phyloP scores from a whole-genome alignment of 306 rosid species.

The Trifolium pratense region DNA sequence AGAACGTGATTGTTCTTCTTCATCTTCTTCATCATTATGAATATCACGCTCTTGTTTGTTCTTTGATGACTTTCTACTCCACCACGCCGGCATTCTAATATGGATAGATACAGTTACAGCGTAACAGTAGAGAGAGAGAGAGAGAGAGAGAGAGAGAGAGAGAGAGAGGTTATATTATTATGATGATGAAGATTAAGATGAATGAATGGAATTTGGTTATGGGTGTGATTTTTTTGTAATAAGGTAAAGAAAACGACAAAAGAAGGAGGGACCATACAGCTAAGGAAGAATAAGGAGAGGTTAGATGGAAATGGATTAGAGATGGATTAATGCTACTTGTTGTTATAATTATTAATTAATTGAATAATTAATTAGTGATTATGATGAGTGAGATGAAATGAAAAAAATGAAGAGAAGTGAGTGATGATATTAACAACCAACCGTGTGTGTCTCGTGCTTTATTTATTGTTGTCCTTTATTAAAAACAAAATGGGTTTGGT shows the following conservation, averaged over 20 bases:
- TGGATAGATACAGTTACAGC: background rate
- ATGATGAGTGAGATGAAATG: background rate
- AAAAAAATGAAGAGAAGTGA: background rate
- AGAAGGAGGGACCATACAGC: slow-evolving; percentile 40
- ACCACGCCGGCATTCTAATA: slow-evolving; percentile 85
- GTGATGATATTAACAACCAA: background rate
- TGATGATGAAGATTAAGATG: background rate
- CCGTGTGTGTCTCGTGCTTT: background rate
- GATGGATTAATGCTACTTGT: background rate
- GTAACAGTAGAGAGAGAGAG: slow-evolving; percentile 5
- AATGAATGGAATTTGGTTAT: background rate
- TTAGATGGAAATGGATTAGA: slow-evolving; percentile 21
- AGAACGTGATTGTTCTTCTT: slow-evolving; percentile 39
- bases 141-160: slow-evolving; percentile 14
- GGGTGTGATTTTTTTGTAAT: slow-evolving; percentile 21
- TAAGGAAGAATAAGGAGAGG: slow-evolving; percentile 30
- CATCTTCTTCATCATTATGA: slow-evolving; percentile 41
- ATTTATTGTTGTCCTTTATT: background rate
- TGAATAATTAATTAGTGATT: background rate
- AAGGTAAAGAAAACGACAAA: slow-evolving; percentile 46
- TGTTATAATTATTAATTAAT: background rate
- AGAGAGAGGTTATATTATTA: background rate
- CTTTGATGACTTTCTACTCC: slow-evolving; percentile 73
- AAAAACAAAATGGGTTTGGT: slow-evolving; percentile 18
- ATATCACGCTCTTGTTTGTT: slow-evolving; percentile 57